Evolutionary conservation across 2,329 filamentous ascomycete species (phyloP), one percentile per base, ranked within the genome.

Genomic region (Calonectria ilicicola): DNA sequence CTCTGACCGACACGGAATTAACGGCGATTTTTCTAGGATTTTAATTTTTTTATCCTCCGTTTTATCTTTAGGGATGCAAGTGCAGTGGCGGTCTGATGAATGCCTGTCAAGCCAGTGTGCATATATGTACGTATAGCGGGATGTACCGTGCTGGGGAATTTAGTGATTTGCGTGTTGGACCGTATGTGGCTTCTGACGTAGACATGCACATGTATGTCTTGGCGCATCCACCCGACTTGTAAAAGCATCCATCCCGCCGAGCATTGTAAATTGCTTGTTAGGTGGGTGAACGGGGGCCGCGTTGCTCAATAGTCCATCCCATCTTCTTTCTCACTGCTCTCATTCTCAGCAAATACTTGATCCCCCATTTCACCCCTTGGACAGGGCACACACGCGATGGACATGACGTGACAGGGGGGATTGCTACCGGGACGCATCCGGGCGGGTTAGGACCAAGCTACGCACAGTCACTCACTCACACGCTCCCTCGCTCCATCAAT

Each of bases 21-120:
- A 3, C 9, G 32, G 32, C 32, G 10, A 10, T 35, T 35, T 35
- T 35, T 35, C 3, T 8, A 32, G 26, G 10, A 53, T 12, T 53
- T 32, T 17, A 40, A 60, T 17, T 38, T 14, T 23, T 35, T 60
- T 17, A 40, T 23, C 19, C 4, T 19, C 32, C 53, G 32, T 60
- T 35, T 38, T 60, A 32, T 35, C 23, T 60, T 27, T 23, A 15
- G 53, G 27, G n/a, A 21, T 21, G 14, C 32, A 40, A 35, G 53
- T 26, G 35, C 32, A 60, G 53, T 60, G 53, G 53, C 53, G 53
- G 53, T 60, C 53, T 40, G 53, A 15, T 60, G 53, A 60, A 58
- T 58, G 29, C 29, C 53, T 38, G 53, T 38, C n/a, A 58, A 40
- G 53, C 12, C 32, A 40, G 53, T 40, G 32, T 40, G 26, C 53